A percentile compares a stretch with the other conserved stretches of the same genome.
These are phyloP conservation scores for Cordyceps cicadae DNA, from an alignment of 2,329 filamentous ascomycete species.

Conservation along the genomic window DNA sequence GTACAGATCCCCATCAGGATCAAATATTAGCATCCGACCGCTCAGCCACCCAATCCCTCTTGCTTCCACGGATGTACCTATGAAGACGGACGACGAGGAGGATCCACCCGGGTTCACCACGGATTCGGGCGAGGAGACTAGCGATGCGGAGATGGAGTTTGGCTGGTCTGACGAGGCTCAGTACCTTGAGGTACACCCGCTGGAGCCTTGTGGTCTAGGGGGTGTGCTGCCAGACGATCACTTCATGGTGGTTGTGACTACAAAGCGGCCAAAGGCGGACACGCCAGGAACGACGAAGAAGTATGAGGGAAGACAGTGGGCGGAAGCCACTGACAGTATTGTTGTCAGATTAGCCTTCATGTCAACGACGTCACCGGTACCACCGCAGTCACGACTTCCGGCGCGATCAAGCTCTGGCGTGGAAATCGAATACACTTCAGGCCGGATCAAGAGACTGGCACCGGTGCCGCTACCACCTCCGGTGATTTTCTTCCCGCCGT, in stretches of 20 bases:
- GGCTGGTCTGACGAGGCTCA: constrained; percentile 38
- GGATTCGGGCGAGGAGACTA: constrained; percentile 27
- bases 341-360: constrained; percentile 33
- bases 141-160: constrained; percentile 37
- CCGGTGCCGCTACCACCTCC: constrained; percentile 45
- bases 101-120: constrained; percentile 24
- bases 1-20: constrained; percentile 42
- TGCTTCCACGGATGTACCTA: constrained; percentile 18
- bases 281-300: not conserved
- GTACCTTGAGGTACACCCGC: constrained; percentile 26
- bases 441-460: constrained; percentile 33
- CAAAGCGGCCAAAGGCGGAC: constrained; percentile 32
- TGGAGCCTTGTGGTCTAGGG: constrained; percentile 52
- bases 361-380: constrained; percentile 30
- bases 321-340: constrained; percentile 32
- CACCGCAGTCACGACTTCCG: constrained; percentile 1
- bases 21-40: constrained; percentile 40
- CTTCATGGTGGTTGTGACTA: constrained; percentile 49
- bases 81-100: constrained; percentile 23
- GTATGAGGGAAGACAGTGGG: constrained; percentile 14
- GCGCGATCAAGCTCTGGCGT: constrained; percentile 17
- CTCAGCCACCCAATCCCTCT: constrained; percentile 27
- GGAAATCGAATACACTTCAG: constrained; percentile 38
- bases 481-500: constrained; percentile 41
- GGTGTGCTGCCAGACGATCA: constrained; percentile 57